Evolutionary conservation across 2,329 filamentous ascomycete genomes (phyloP).

Genomic region (Trichoderma breve): DNA sequence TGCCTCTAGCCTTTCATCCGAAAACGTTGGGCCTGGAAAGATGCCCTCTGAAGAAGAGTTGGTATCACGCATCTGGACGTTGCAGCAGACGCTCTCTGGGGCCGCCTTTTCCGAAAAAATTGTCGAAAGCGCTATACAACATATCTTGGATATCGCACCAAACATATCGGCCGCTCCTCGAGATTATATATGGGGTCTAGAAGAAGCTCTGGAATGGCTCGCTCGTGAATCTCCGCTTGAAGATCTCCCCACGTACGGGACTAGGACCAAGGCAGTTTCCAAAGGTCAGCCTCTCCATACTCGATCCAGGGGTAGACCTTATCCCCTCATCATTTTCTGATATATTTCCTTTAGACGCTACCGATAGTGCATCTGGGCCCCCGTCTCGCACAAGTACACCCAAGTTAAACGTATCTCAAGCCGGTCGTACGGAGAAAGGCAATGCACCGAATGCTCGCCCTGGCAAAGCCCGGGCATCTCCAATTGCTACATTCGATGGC

Average conservation of each 20-base stretch:
- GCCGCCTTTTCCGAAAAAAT: slow-evolving; percentile 66
- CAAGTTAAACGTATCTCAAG: slow-evolving; percentile 32
- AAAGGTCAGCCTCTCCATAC: slow-evolving; percentile 36
- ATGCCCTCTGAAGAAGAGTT: slow-evolving; percentile 72
- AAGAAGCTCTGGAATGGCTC: slow-evolving; percentile 87
- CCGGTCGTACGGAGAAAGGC: slow-evolving; percentile 36
- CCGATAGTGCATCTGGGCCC: slow-evolving; percentile 46
- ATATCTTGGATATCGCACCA: slow-evolving; percentile 65
- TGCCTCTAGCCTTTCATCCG: slow-evolving; percentile 48
- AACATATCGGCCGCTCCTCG: slow-evolving; percentile 56
- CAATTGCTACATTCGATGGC: slow-evolving; percentile 55
- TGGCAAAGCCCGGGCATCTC: slow-evolving; percentile 28
- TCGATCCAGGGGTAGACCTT: background rate
- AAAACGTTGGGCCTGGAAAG: slow-evolving; percentile 47
- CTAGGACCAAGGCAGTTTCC: slow-evolving; percentile 33
- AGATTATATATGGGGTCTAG: slow-evolving; percentile 77
- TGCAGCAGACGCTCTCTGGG: slow-evolving; percentile 69
- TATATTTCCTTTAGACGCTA: slow-evolving; percentile 41
- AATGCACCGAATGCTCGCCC: slow-evolving; percentile 27
- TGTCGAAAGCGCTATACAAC: slow-evolving; percentile 62
- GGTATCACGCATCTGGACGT: slow-evolving; percentile 76
- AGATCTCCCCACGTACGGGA: slow-evolving; percentile 70
- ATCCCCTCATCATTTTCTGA: background rate
- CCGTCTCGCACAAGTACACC: slow-evolving; percentile 52
- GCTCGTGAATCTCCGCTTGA: slow-evolving; percentile 69